Percentiles rank a stretch among this genome's conserved stretches.
Conservation (phyloP, 208 protist species). For the Trypanosoma cruzi region DNA sequence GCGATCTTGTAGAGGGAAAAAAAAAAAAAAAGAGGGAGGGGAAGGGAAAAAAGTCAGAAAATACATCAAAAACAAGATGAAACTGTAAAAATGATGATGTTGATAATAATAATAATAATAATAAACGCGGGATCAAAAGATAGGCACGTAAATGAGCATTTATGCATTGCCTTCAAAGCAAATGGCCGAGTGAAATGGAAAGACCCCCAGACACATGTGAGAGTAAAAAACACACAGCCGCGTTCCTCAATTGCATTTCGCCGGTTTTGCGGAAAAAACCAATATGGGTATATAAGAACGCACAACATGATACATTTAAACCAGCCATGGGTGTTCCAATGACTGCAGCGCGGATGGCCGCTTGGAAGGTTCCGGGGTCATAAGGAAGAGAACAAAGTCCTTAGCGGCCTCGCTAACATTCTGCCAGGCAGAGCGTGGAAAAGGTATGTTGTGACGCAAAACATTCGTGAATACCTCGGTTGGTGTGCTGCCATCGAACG, state of each 20-base stretch:
- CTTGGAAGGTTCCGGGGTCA: conserved; percentile 57
- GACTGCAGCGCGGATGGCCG: conserved; percentile 64
- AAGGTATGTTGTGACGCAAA: conserved; percentile 63
- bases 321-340: conserved; percentile 68
- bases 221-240: too few species aligned
- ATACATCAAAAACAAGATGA: not conserved
- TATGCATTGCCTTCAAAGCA: too few species aligned
- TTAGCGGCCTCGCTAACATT: conserved; percentile 44
- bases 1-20: not conserved
- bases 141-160: too few species aligned
- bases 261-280: not conserved
- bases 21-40: conserved; percentile 8
- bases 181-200: too few species aligned
- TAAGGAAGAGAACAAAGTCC: conserved; percentile 56
- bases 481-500: conserved; percentile 72
- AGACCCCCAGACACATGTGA: too few species aligned
- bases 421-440: conserved; percentile 41
- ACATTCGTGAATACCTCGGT: conserved; percentile 70
- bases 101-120: conserved; percentile 1
- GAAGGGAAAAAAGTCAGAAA: conserved; percentile 1
- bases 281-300: too few species aligned
- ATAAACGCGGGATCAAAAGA: too few species aligned
- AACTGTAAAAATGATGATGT: not conserved
- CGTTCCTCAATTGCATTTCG: too few species aligned
- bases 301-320: conserved; percentile 27